These are phyloP conservation scores for Astragalus membranaceus DNA, from an alignment of 306 rosid species.

Conservation along the genomic window DNA sequence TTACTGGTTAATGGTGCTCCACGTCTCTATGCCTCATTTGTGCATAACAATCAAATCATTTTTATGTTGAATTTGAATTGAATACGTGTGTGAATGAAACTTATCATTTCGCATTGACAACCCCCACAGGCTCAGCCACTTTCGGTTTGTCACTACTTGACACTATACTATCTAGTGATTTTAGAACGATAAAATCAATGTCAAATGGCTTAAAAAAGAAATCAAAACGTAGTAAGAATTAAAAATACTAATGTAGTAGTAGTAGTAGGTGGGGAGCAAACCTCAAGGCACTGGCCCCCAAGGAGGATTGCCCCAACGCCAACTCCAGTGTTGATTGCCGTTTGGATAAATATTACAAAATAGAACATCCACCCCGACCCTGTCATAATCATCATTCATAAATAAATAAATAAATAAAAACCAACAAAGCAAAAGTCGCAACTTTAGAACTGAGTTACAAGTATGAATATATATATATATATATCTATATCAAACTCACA, in stretches of 20 bases:
- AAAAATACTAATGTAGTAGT: no score
- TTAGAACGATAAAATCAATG: not conserved
- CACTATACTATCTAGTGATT: not conserved
- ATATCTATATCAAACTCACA: no score
- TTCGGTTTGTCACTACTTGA: not conserved
- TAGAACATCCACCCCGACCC: slow-evolving; percentile 96
- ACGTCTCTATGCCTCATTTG: no score
- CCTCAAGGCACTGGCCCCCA: slow-evolving; percentile 74
- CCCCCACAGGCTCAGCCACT: not conserved
- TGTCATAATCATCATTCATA: not conserved
- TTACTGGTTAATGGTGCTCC: no score
- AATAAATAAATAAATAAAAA: no score
- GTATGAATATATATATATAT: no score
- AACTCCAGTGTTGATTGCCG: slow-evolving; percentile 88
- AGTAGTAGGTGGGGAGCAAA: slow-evolving; percentile 10
- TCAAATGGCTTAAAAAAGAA: not conserved
- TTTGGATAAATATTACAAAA: slow-evolving; percentile 81
- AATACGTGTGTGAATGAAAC: not conserved
- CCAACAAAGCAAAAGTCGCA: no score
- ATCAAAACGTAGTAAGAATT: no score
- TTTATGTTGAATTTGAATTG: not conserved
- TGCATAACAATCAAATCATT: no score
- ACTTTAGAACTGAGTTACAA: no score
- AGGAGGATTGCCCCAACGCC: slow-evolving; percentile 82
- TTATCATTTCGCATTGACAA: not conserved